These are phyloP conservation scores for Coleophoma eucalyptorum DNA, from an alignment of 2,329 filamentous ascomycete species.

Conservation along the genomic window DNA sequence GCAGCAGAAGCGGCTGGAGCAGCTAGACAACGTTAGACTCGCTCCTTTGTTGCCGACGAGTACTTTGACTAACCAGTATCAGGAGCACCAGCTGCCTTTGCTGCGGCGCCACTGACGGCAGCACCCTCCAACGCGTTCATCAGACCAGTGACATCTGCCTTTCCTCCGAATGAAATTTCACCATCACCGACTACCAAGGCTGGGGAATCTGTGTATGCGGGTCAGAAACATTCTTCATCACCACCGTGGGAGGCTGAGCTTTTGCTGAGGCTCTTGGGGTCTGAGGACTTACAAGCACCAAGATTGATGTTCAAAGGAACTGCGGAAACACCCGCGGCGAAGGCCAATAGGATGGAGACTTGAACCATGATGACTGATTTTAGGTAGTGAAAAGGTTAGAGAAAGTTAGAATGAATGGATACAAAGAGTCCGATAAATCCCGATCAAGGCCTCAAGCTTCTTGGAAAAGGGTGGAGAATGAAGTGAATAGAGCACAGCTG, in stretches of 20 bases:
- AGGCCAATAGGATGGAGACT: constrained; percentile 25
- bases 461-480: constrained; percentile 10
- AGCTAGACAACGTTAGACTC: constrained; percentile 11
- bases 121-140: constrained; percentile 44
- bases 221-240: too few species aligned
- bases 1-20: constrained; percentile 14
- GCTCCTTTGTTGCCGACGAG: too few species aligned
- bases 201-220: constrained; percentile 5
- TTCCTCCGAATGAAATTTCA: constrained; percentile 43
- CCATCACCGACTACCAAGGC: constrained; percentile 34
- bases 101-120: constrained; percentile 34
- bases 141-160: constrained; percentile 38
- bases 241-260: too few species aligned
- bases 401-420: not conserved
- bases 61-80: constrained; percentile 13
- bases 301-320: constrained; percentile 19
- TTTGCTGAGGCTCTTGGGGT: not conserved
- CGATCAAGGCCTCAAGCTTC: constrained; percentile 24
- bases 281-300: constrained; percentile 5
- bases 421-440: constrained; percentile 1
- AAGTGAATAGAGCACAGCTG: constrained; percentile 21
- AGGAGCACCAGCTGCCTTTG: constrained; percentile 25
- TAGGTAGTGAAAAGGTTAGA: too few species aligned
- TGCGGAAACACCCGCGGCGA: constrained; percentile 25
- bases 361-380: constrained; percentile 19